phyloP scores from a whole-genome alignment of 768 basidiomycete genomes.

The Lactifluus rugatus region DNA sequence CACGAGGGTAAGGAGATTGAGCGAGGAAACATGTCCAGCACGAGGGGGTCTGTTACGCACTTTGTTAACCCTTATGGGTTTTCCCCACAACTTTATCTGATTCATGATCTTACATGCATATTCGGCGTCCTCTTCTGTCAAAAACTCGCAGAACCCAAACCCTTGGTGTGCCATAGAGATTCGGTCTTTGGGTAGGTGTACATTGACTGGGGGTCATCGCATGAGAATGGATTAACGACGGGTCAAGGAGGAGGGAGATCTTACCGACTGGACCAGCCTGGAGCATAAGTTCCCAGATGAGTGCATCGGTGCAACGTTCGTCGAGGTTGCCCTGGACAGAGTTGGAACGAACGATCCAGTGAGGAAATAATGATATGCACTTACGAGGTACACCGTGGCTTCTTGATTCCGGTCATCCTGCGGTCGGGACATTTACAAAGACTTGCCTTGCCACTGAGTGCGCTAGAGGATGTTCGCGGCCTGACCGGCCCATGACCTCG shows the following conservation, averaged over 20 bases:
- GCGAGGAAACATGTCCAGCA: background rate
- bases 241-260: constrained; percentile 25
- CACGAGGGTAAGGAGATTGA: background rate
- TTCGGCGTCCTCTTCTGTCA: constrained; percentile 98
- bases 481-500: too few relatives aligned
- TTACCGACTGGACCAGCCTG: constrained; percentile 97
- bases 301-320: constrained; percentile 86
- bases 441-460: background rate
- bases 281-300: constrained; percentile 97
- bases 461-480: too few relatives aligned
- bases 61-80: constrained; percentile 98
- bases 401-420: constrained; percentile 53
- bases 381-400: constrained; percentile 50
- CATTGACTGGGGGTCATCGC: constrained; percentile 55
- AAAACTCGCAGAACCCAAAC: constrained; percentile 99
- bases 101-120: constrained; percentile 99
- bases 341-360: background rate
- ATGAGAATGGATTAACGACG: background rate
- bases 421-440: constrained; percentile 30
- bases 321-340: constrained; percentile 81
- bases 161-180: constrained; percentile 98
- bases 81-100: constrained; percentile 98
- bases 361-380: background rate
- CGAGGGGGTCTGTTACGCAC: constrained; percentile 34
- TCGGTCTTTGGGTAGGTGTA: constrained; percentile 96